Conservation (phyloP, 2,329 filamentous ascomycete genomes). For the Hymenoscyphus salicellus region DNA sequence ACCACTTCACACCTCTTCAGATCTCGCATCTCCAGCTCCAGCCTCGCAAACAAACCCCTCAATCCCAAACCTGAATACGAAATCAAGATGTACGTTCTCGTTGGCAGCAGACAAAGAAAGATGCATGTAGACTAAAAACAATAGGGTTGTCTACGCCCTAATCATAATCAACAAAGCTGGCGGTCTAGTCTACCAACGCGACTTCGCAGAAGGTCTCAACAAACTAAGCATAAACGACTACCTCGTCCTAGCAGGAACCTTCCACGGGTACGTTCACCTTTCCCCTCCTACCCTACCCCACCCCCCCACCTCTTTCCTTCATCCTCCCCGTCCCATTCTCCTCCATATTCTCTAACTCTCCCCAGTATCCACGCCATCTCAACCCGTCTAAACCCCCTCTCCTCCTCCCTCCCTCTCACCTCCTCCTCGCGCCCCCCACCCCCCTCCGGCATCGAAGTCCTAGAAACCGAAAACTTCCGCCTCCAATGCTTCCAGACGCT, state of each 20-base stretch:
- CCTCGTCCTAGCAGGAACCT: constrained; percentile 92
- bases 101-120: neutral
- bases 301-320: no score
- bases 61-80: neutral
- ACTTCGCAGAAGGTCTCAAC: constrained; percentile 82
- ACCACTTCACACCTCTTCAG: neutral
- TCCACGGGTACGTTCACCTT: constrained; percentile 69
- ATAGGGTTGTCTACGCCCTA: constrained; percentile 88
- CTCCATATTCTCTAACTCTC: constrained; percentile 14
- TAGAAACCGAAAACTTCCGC: constrained; percentile 92
- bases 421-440: constrained; percentile 57
- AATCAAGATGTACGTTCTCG: neutral
- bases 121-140: neutral
- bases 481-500: constrained; percentile 94
- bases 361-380: constrained; percentile 67
- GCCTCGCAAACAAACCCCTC: neutral
- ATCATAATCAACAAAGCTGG: constrained; percentile 99
- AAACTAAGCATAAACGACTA: constrained; percentile 95
- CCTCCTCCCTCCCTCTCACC: constrained; percentile 45
- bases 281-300: no score
- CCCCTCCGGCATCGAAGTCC: constrained; percentile 79
- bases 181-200: constrained; percentile 91
- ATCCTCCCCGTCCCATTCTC: constrained; percentile 27
- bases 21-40: neutral
- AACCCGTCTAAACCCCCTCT: constrained; percentile 55